Conservation (phyloP, 2,329 filamentous ascomycete species). For the Aspergillus felis region DNA sequence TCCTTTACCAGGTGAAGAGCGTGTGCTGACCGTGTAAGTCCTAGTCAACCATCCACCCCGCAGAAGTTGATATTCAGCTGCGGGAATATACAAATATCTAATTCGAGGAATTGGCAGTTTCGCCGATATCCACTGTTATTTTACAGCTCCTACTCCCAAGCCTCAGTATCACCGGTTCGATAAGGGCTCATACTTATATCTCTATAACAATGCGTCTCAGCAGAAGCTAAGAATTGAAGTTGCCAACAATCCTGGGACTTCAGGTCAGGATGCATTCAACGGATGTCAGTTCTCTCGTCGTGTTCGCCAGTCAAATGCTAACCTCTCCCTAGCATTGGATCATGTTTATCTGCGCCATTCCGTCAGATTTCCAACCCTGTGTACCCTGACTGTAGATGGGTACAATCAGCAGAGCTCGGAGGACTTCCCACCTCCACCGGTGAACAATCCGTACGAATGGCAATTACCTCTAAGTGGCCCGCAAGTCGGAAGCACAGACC, state of each 20-base stretch:
- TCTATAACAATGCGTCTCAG: slow-evolving; percentile 56
- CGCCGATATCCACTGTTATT: slow-evolving; percentile 62
- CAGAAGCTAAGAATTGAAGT: slow-evolving; percentile 57
- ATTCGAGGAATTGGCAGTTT: slow-evolving; percentile 44
- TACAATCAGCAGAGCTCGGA: slow-evolving; percentile 23
- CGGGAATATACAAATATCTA: neutral
- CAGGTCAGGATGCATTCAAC: slow-evolving; percentile 62
- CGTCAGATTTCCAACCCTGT: slow-evolving; percentile 56
- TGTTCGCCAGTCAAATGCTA: slow-evolving; percentile 1
- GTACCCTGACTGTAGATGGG: slow-evolving; percentile 54
- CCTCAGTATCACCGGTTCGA: slow-evolving; percentile 61
- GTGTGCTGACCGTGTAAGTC: slow-evolving; percentile 45
- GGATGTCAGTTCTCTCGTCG: slow-evolving; percentile 45
- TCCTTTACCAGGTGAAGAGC: slow-evolving; percentile 44
- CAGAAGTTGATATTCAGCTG: slow-evolving; percentile 5
- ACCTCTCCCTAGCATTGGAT: slow-evolving; percentile 44
- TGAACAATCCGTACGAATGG: slow-evolving; percentile 48
- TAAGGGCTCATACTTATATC: slow-evolving; percentile 61
- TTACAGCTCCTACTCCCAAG: slow-evolving; percentile 52
- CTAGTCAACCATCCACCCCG: slow-evolving; percentile 13
- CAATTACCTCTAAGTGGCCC: slow-evolving; percentile 52
- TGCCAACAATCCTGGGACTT: slow-evolving; percentile 60
- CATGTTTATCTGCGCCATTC: slow-evolving; percentile 53
- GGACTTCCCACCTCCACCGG: slow-evolving; percentile 22
- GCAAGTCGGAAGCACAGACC: slow-evolving; percentile 50